Percentiles rank a stretch among this genome's conserved stretches.
These are phyloP conservation scores for Albizia julibrissin DNA, from an alignment of 306 rosid species.

Conservation along the genomic window DNA sequence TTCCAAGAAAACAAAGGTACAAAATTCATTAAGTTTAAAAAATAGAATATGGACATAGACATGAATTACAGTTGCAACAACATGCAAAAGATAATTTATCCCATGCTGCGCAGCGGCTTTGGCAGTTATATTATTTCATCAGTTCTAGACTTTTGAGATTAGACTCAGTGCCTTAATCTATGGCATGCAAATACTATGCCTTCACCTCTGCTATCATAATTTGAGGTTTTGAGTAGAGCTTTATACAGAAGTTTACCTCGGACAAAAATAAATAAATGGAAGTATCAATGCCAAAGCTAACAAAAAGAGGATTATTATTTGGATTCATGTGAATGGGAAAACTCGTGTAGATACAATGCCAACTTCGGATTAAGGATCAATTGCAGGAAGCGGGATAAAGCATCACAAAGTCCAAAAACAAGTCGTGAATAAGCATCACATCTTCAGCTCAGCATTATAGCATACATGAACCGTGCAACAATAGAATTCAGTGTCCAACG, in stretches of 20 bases:
- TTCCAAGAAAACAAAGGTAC: not conserved
- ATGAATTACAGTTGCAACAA: not conserved
- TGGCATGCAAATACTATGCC: not conserved
- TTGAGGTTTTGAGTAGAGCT: not conserved
- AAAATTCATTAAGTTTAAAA: not conserved
- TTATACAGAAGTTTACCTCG: not conserved
- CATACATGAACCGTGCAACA: not conserved
- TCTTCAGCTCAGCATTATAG: not conserved
- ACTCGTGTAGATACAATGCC: not conserved
- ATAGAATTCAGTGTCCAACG: not conserved
- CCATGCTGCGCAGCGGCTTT: not conserved
- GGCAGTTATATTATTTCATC: not conserved
- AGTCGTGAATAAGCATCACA: not conserved
- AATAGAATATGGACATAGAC: not conserved
- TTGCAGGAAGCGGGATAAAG: not conserved
- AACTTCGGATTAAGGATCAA: not conserved
- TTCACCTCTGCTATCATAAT: not conserved
- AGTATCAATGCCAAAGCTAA: not conserved
- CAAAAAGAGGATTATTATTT: not conserved
- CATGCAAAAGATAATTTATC: not conserved
- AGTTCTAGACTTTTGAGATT: not conserved
- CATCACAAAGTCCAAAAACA: not conserved
- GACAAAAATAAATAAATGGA: not conserved
- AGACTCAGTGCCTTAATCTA: not conserved
- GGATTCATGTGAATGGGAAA: not conserved